Percentiles rank a stretch among this genome's conserved stretches.
Evolutionary conservation across 306 rosid species (phyloP).

Genomic region (Morella rubra): DNA sequence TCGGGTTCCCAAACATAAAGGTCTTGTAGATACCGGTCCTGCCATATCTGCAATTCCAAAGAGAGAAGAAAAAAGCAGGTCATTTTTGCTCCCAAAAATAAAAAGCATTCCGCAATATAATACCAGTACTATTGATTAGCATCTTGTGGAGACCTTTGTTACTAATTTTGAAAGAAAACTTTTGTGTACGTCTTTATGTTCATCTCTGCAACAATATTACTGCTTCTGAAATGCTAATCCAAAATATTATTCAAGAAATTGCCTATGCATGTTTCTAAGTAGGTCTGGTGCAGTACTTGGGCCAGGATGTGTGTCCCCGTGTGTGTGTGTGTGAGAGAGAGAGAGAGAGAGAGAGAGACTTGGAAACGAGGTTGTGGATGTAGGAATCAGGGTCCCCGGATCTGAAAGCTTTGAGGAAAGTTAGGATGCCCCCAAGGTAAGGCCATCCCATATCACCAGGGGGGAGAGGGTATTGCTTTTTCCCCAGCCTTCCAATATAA

Average conservation of each 20-base stretch:
- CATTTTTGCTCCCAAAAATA: too few species aligned
- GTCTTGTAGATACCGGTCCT: constrained; percentile 32
- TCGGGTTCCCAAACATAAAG: constrained; percentile 30
- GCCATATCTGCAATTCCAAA: constrained; percentile 22
- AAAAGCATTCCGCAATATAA: too few species aligned
- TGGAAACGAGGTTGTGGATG: constrained; percentile 14
- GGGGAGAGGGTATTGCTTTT: constrained; percentile 11
- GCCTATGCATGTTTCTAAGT: too few species aligned
- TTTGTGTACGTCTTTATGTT: too few species aligned
- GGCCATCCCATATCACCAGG: constrained; percentile 32
- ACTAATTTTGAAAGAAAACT: too few species aligned
- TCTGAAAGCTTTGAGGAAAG: constrained; percentile 22
- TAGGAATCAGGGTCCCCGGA: constrained; percentile 22
- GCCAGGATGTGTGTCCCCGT: too few species aligned
- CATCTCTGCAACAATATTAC: too few species aligned
- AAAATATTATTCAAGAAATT: too few species aligned
- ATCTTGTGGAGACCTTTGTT: not conserved
- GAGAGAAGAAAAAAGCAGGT: too few species aligned
- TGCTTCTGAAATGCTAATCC: too few species aligned
- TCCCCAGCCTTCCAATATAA: constrained; percentile 5
- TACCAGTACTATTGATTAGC: not conserved
- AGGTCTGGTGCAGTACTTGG: too few species aligned
- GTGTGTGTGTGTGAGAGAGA: too few species aligned
- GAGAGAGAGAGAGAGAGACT: constrained; percentile 5
- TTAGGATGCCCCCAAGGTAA: constrained; percentile 1